These are phyloP conservation scores for Cicer judaicum DNA, from an alignment of 306 rosid genomes.

Conservation along the genomic window DNA sequence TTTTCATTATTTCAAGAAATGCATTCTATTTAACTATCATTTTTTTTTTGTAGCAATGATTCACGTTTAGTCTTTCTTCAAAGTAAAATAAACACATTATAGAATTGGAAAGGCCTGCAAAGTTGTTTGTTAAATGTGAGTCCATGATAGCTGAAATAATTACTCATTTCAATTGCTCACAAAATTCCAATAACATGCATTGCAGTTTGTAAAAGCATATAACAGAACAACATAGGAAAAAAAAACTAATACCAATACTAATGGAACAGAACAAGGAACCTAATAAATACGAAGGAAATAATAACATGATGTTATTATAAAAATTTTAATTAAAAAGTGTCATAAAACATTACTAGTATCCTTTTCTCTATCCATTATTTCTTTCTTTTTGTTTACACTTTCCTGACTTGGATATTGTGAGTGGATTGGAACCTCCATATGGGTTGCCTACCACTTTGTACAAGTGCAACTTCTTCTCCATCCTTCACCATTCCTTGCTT, in stretches of 20 bases:
- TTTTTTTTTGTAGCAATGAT: too few species aligned
- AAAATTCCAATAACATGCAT: constrained; percentile 4
- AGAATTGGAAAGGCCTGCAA: not conserved
- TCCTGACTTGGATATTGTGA: constrained; percentile 93
- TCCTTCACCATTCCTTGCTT: constrained; percentile 91
- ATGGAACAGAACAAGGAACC: not conserved
- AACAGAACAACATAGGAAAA: constrained; percentile 6
- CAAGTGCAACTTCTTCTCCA: constrained; percentile 96
- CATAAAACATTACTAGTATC: constrained; percentile 1
- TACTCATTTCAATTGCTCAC: not conserved
- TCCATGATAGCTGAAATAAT: not conserved
- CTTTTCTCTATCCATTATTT: constrained; percentile 17
- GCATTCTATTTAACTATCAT: too few species aligned
- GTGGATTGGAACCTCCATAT: constrained; percentile 99
- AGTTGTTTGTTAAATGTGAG: not conserved
- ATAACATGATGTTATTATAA: not conserved
- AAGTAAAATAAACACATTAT: not conserved
- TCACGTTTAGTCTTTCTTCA: too few species aligned
- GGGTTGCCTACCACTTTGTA: constrained; percentile 98
- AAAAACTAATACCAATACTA: not conserved
- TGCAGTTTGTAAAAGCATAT: not conserved
- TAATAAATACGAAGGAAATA: not conserved
- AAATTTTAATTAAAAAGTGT: not conserved
- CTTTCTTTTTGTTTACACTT: constrained; percentile 48
- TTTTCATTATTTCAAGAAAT: too few species aligned